phyloP scores from a whole-genome alignment of 176 grass and related monocot species.

The Dactylis glomerata region DNA sequence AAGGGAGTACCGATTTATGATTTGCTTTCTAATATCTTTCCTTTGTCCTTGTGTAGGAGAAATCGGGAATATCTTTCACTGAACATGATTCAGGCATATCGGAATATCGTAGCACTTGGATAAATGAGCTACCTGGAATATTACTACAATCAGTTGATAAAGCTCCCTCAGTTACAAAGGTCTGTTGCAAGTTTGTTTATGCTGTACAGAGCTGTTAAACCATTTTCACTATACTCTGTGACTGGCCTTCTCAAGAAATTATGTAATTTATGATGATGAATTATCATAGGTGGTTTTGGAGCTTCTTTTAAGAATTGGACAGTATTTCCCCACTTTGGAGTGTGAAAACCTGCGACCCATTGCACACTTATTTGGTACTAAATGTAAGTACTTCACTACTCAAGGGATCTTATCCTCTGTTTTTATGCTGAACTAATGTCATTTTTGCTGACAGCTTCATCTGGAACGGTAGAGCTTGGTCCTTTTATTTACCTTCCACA shows the following conservation, averaged over 20 bases:
- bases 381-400: conserved; percentile 45
- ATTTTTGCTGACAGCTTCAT: conserved; percentile 42
- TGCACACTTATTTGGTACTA: conserved; percentile 62
- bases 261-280: neutral
- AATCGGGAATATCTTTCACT: conserved; percentile 8
- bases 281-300: conserved; percentile 61
- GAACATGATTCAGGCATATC: conserved; percentile 29
- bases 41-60: conserved; percentile 19
- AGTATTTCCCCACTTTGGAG: conserved; percentile 38
- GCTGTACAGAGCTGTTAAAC: neutral
- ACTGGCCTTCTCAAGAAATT: conserved; percentile 23
- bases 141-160: conserved; percentile 58
- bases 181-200: conserved; percentile 30
- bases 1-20: neutral
- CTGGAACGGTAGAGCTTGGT: conserved; percentile 53
- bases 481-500: conserved; percentile 53
- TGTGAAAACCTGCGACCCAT: conserved; percentile 47
- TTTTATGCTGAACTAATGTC: conserved; percentile 13
- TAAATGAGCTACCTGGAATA: conserved; percentile 50
- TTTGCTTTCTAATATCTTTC: conserved; percentile 15
- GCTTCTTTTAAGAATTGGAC: conserved; percentile 70
- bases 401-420: neutral
- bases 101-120: conserved; percentile 47
- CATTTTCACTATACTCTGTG: neutral
- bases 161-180: conserved; percentile 50